Conservation (phyloP, 768 basidiomycete genomes). For the Hericium rajendrae region DNA sequence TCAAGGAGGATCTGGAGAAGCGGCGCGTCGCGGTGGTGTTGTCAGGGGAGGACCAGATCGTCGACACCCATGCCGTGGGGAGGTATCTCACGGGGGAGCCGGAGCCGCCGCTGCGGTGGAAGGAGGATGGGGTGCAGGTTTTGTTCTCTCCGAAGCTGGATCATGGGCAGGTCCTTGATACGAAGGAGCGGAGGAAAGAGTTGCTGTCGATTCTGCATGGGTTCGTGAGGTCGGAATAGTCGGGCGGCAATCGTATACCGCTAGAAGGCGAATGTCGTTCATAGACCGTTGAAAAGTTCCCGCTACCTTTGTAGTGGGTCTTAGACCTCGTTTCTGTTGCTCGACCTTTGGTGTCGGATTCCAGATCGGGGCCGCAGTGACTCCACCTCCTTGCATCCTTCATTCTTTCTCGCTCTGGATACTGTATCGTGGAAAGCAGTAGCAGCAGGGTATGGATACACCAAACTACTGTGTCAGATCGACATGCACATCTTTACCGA, state of each 20-base stretch:
- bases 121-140: conserved; percentile 27
- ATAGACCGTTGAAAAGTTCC: too few species aligned
- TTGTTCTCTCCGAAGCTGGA: conserved; percentile 29
- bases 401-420: too few species aligned
- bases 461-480: too few species aligned
- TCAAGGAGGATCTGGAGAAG: conserved; percentile 42
- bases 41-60: conserved; percentile 33
- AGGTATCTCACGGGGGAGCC: conserved; percentile 30
- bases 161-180: conserved; percentile 33
- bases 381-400: too few species aligned
- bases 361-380: too few species aligned
- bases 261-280: too few species aligned
- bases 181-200: conserved; percentile 16
- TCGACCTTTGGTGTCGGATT: too few species aligned
- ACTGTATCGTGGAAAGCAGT: too few species aligned
- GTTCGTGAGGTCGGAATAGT: conserved; percentile 18
- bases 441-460: too few species aligned
- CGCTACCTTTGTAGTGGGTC: too few species aligned
- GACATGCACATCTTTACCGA: too few species aligned
- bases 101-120: conserved; percentile 18
- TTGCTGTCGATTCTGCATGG: conserved; percentile 23
- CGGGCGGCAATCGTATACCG: not conserved
- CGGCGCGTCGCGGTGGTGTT: conserved; percentile 26
- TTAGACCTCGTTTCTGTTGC: too few species aligned
- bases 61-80: conserved; percentile 29